A percentile compares a stretch with the other conserved stretches of the same genome.
phyloP scores from a whole-genome alignment of 2,329 filamentous ascomycete genomes.

The Polytolypa hystricis region DNA sequence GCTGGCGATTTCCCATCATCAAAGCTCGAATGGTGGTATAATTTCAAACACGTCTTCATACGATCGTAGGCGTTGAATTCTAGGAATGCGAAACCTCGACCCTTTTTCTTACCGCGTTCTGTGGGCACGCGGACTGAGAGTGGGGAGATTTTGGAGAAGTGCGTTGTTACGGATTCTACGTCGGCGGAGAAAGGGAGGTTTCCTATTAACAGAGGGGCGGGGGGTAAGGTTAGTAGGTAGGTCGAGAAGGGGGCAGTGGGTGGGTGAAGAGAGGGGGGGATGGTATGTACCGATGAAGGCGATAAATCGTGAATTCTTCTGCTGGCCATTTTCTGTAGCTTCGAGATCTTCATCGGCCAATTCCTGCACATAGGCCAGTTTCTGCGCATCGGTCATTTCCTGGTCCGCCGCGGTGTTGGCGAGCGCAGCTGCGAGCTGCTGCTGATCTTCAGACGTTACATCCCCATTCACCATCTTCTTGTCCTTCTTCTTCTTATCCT shows the following conservation, averaged over 20 bases:
- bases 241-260: not conserved
- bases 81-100: slow-evolving; percentile 72
- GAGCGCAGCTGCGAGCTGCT: no score
- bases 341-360: slow-evolving; percentile 11
- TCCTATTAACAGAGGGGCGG: slow-evolving; percentile 48
- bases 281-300: slow-evolving; percentile 57
- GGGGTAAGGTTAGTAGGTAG: slow-evolving; percentile 3
- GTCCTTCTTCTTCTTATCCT: slow-evolving; percentile 7
- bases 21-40: slow-evolving; percentile 80
- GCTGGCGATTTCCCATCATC: slow-evolving; percentile 43
- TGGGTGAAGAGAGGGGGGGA: not conserved
- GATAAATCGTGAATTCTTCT: slow-evolving; percentile 53
- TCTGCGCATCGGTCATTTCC: slow-evolving; percentile 20
- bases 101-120: slow-evolving; percentile 51
- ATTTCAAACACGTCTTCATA: slow-evolving; percentile 86
- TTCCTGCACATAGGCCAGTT: no score
- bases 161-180: slow-evolving; percentile 53
- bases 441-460: no score
- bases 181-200: slow-evolving; percentile 84
- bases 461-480: slow-evolving; percentile 15
- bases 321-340: slow-evolving; percentile 8
- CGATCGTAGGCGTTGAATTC: slow-evolving; percentile 79
- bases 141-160: slow-evolving; percentile 69
- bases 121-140: slow-evolving; percentile 61
- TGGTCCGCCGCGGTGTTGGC: no score